Evolutionary conservation across 2,329 filamentous ascomycete genomes (phyloP).

Genomic region (Trichoderma gracile): DNA sequence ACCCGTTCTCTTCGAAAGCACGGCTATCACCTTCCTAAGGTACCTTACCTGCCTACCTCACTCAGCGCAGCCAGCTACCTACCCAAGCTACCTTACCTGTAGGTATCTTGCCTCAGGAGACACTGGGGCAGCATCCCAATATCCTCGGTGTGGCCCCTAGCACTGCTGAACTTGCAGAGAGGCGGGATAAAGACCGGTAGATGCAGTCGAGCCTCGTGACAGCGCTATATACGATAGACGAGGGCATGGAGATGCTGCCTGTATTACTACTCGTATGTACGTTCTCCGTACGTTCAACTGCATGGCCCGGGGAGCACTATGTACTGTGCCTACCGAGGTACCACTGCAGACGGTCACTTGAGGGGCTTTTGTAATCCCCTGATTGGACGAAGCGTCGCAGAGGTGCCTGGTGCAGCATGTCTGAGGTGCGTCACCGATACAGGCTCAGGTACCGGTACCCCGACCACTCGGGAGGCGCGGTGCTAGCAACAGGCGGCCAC

Average conservation of each 20-base stretch:
- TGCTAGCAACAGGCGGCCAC: neutral
- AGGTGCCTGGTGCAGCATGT: neutral
- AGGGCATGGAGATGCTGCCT: too few species aligned
- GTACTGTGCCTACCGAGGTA: too few species aligned
- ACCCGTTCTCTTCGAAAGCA: neutral
- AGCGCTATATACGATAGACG: too few species aligned
- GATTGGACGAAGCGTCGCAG: neutral
- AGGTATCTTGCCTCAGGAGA: neutral
- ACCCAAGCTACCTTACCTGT: too few species aligned
- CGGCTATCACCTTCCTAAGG: too few species aligned
- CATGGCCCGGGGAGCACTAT: too few species aligned
- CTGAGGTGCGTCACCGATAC: neutral
- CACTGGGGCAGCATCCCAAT: neutral
- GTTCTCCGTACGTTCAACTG: too few species aligned
- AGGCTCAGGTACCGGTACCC: too few species aligned
- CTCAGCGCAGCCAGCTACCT: neutral
- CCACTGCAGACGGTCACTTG: too few species aligned
- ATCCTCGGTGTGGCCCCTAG: too few species aligned
- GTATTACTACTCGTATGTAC: too few species aligned
- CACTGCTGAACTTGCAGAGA: neutral
- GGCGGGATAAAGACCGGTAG: neutral
- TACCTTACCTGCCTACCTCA: too few species aligned
- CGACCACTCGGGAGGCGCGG: neutral
- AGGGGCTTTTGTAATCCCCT: neutral
- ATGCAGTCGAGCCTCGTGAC: neutral